A percentile compares a stretch with the other conserved stretches of the same genome.
phyloP scores from a whole-genome alignment of 495 filamentous ascomycete species.

The Delitschia confertaspora region DNA sequence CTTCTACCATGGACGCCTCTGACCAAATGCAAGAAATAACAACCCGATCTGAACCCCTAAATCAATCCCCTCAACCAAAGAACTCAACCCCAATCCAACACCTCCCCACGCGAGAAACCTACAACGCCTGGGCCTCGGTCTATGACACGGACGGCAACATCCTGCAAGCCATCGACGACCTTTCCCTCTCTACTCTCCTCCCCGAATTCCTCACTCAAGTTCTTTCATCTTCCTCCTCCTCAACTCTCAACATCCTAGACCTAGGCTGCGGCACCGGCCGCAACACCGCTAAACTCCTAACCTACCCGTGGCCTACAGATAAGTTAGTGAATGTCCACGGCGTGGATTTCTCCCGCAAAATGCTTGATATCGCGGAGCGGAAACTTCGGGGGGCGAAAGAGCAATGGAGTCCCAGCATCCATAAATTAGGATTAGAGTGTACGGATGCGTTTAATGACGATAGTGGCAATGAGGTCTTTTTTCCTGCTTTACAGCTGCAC shows the following conservation, averaged over 20 bases:
- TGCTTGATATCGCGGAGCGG: slow-evolving; percentile 47
- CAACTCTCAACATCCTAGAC: slow-evolving; percentile 42
- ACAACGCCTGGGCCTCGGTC: slow-evolving; percentile 43
- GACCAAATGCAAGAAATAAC: slow-evolving; percentile 2
- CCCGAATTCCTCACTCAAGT: slow-evolving; percentile 43
- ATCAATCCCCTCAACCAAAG: background rate
- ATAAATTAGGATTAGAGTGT: no score
- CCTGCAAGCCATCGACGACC: slow-evolving; percentile 58
- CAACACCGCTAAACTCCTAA: slow-evolving; percentile 52
- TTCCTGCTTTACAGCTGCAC: slow-evolving; percentile 21
- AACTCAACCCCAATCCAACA: slow-evolving; percentile 27
- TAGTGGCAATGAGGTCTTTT: slow-evolving; percentile 8
- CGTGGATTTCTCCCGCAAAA: slow-evolving; percentile 43
- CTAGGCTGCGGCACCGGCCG: slow-evolving; percentile 65
- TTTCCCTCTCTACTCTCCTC: slow-evolving; percentile 47
- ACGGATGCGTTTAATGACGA: slow-evolving; percentile 7
- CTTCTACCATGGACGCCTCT: no score
- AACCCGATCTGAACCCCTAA: slow-evolving; percentile 3
- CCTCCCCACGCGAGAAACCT: slow-evolving; percentile 37
- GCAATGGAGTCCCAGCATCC: no score
- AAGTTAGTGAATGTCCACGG: slow-evolving; percentile 35
- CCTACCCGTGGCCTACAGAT: slow-evolving; percentile 18
- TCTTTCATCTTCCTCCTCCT: slow-evolving; percentile 14
- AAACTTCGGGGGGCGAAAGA: slow-evolving; percentile 33
- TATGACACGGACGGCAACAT: slow-evolving; percentile 71